phyloP scores from a whole-genome alignment of 1,139 yeast species.

The Zygoascus hellenicus region DNA sequence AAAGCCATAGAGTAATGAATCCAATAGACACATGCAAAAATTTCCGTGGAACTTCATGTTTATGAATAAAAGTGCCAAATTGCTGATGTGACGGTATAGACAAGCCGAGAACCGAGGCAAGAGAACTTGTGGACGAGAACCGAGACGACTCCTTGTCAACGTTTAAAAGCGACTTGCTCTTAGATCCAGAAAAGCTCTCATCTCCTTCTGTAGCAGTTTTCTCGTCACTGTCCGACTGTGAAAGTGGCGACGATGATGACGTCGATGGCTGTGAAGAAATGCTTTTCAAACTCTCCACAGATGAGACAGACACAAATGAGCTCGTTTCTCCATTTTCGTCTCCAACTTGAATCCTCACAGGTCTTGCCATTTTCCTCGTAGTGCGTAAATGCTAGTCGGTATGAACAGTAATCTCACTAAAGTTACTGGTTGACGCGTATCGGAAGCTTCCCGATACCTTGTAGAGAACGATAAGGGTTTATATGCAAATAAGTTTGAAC shows the following conservation, averaged over 20 bases:
- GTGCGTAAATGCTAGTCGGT: neutral
- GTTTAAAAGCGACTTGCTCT: neutral
- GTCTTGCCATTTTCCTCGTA: slow-evolving; percentile 1
- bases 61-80: slow-evolving; percentile 52
- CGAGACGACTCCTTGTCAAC: neutral
- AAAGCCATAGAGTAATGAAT: slow-evolving; percentile 64
- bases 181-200: neutral
- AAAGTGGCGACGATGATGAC: slow-evolving; percentile 8
- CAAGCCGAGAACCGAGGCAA: slow-evolving; percentile 10
- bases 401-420: neutral
- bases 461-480: too few species aligned
- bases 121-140: slow-evolving; percentile 9
- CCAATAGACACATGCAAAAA: slow-evolving; percentile 85
- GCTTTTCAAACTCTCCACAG: slow-evolving; percentile 7
- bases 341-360: neutral
- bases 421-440: neutral
- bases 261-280: slow-evolving; percentile 3
- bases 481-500: too few species aligned
- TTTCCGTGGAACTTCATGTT: slow-evolving; percentile 87
- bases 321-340: slow-evolving; percentile 7
- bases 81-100: slow-evolving; percentile 32
- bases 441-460: neutral
- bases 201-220: neutral
- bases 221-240: slow-evolving; percentile 3
- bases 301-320: slow-evolving; percentile 8